Base-by-base conservation (phyloP, 257 asterid genomes). In the Nicotiana attenuata region DNA sequence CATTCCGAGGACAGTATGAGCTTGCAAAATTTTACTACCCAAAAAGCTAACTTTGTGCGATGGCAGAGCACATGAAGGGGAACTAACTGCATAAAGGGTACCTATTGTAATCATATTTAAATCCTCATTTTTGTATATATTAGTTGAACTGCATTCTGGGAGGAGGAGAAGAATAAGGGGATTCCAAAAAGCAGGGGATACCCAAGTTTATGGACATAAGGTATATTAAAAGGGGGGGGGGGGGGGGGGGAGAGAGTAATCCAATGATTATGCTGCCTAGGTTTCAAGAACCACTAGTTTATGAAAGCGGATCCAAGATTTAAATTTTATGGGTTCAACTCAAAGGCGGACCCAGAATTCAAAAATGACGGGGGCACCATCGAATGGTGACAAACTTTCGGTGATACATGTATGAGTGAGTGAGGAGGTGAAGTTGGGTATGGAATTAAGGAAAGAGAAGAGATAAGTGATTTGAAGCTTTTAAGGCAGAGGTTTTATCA, bases 61-160 rank as follows among this genome's bases (percentile, higher is more conserved):
- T 89, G 93, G 93, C 93, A 88, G 88, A 86, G 94, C 97, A 94
- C 95, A 91, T 94, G 98, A 88, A 91, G 84, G 79, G 88, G 85
- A 86, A 85, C 90, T 76, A 84, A 87, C 84, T 52, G 10, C 50
- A 55, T 29, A 55, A 29, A 77, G 31, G 66, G 28, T 16, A 56
- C 57, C 77, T 33, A 66, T 31, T 19, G 28, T 4, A 67, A 5
- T n/a, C 57, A 22, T 77, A 53, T 19, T 55, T 19, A 35, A 56
- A 55, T 57, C 20, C 29, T 57, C 26, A 10, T 77, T 77, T 77
- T 52, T 55, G 50, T 53, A 33, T 53, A 33, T 17, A 67, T 35
- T 35, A 67, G 76, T 67, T 67, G 76, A 67, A 67, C 76, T 67
- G 15, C 29, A 3, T 77, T 55, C 28, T 14, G 6, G 26, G 65